Conservation (phyloP, 768 basidiomycete species). For the Termitomyces sp. region DNA sequence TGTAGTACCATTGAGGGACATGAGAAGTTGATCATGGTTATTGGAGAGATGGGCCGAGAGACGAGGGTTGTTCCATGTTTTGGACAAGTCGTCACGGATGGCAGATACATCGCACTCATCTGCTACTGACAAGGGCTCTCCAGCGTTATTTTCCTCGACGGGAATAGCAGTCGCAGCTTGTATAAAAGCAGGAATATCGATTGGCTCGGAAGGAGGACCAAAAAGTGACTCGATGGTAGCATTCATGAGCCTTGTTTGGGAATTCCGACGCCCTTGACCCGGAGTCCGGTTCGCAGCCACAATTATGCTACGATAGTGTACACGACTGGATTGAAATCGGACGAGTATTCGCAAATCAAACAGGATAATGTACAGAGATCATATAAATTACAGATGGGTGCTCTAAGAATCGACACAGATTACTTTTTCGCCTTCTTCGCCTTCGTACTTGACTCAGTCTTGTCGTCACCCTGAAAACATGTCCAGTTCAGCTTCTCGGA, state of each 20-base stretch:
- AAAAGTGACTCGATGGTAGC: slow-evolving; percentile 43
- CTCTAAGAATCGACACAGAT: background rate
- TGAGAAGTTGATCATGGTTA: slow-evolving; percentile 43
- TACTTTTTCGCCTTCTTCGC: slow-evolving; percentile 32
- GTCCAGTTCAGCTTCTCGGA: background rate
- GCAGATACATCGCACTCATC: slow-evolving; percentile 44
- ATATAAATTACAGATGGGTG: slow-evolving; percentile 9
- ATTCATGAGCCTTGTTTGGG: slow-evolving; percentile 12
- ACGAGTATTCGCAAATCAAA: background rate
- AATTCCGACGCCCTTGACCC: too few relatives aligned
- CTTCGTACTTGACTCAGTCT: slow-evolving; percentile 31
- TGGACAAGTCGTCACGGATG: slow-evolving; percentile 35
- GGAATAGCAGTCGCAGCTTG: slow-evolving; percentile 19
- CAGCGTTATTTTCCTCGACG: background rate
- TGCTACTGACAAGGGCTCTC: slow-evolving; percentile 17
- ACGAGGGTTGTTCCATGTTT: slow-evolving; percentile 47
- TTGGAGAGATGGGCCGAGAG: slow-evolving; percentile 52
- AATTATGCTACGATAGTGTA: too few relatives aligned
- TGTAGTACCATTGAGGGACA: slow-evolving; percentile 22
- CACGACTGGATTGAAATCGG: background rate
- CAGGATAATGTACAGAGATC: background rate
- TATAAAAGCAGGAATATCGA: slow-evolving; percentile 42
- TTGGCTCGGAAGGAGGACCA: slow-evolving; percentile 55
- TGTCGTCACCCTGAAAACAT: slow-evolving; percentile 30
- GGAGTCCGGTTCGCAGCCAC: too few relatives aligned